These are phyloP conservation scores for Rhizodiscina lignyota DNA, from an alignment of 495 filamentous ascomycete genomes.

Conservation along the genomic window DNA sequence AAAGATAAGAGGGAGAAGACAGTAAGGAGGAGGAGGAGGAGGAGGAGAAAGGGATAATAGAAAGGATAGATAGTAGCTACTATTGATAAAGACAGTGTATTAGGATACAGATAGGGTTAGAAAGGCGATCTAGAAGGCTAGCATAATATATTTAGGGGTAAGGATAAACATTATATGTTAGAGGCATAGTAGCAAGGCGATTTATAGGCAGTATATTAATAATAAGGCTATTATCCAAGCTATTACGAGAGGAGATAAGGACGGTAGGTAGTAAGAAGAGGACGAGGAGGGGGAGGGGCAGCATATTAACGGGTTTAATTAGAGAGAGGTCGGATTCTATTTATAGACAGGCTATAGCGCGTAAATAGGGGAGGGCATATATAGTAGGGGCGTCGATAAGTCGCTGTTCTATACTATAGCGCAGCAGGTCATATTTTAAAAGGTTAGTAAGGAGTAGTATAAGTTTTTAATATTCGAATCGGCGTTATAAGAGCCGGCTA, in stretches of 20 bases:
- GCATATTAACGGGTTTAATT: too few relatives aligned
- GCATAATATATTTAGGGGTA: too few relatives aligned
- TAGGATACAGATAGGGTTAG: too few relatives aligned
- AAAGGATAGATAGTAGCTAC: too few relatives aligned
- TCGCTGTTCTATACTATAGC: not conserved
- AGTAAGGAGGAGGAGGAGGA: too few relatives aligned
- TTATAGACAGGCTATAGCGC: not conserved
- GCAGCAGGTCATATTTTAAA: not conserved
- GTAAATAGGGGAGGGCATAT: not conserved
- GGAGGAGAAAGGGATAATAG: too few relatives aligned
- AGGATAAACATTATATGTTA: not conserved
- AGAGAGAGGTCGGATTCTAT: too few relatives aligned
- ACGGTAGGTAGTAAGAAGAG: not conserved
- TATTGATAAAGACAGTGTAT: too few relatives aligned
- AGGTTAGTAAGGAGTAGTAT: constrained; percentile 1
- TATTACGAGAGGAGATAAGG: too few relatives aligned
- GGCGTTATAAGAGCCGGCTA: not conserved
- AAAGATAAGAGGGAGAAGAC: too few relatives aligned
- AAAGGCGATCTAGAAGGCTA: too few relatives aligned
- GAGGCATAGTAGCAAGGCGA: not conserved
- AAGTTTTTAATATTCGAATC: not conserved
- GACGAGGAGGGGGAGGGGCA: not conserved
- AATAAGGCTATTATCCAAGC: not conserved
- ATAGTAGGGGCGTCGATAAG: not conserved
- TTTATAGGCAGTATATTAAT: not conserved